phyloP scores from a whole-genome alignment of 83 land plant genomes.

The Diphasiastrum complanatum region DNA sequence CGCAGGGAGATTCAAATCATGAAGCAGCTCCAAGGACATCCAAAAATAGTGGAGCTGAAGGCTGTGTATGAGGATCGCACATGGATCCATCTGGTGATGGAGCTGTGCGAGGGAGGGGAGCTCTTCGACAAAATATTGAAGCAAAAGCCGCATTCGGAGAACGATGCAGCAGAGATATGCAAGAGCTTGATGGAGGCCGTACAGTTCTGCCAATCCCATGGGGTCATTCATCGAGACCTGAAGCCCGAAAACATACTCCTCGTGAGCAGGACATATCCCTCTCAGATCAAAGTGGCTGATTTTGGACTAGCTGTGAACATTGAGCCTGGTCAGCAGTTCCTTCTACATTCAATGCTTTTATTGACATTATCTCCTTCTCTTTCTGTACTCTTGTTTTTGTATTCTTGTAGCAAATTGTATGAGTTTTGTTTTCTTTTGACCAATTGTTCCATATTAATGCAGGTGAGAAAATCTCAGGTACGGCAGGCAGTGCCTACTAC shows the following conservation, averaged over 20 bases:
- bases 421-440: neutral
- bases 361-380: too few species aligned
- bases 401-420: neutral
- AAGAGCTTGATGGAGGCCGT: slow-evolving; percentile 34
- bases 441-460: neutral
- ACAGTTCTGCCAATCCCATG: slow-evolving; percentile 40
- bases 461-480: slow-evolving; percentile 27
- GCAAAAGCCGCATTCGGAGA: slow-evolving; percentile 24
- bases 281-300: slow-evolving; percentile 35
- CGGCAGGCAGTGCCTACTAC: slow-evolving; percentile 65
- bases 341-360: too few species aligned
- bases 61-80: slow-evolving; percentile 36
- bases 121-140: slow-evolving; percentile 28
- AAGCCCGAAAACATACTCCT: slow-evolving; percentile 69
- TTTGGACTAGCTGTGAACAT: slow-evolving; percentile 45
- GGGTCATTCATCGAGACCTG: slow-evolving; percentile 61
- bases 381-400: neutral
- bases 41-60: slow-evolving; percentile 30
- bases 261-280: neutral
- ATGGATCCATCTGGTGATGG: slow-evolving; percentile 45
- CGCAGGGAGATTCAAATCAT: slow-evolving; percentile 39
- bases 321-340: slow-evolving; percentile 6
- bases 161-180: slow-evolving; percentile 29
- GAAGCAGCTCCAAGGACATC: slow-evolving; percentile 20
- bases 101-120: slow-evolving; percentile 39